phyloP scores from a whole-genome alignment of 2,329 filamentous ascomycete species.

The Aspergillus phoenicis region DNA sequence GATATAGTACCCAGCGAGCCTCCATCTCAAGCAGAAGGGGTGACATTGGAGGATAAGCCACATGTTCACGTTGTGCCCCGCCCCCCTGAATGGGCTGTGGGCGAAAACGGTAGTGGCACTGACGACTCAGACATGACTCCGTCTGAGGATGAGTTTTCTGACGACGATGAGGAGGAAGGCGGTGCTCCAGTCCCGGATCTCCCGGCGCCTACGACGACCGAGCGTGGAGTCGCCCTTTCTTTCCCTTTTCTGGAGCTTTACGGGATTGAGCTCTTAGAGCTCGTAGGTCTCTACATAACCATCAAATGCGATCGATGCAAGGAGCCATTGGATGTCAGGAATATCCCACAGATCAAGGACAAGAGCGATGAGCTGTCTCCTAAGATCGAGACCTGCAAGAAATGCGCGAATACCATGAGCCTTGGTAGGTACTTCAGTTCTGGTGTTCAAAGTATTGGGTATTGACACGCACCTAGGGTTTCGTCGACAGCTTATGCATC shows the following conservation, averaged over 20 bases:
- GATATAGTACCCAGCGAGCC: slow-evolving; percentile 17
- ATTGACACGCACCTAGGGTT: slow-evolving; percentile 48
- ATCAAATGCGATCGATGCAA: slow-evolving; percentile 81
- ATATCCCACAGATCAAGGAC: slow-evolving; percentile 59
- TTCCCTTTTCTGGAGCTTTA: slow-evolving; percentile 78
- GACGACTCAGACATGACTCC: slow-evolving; percentile 50
- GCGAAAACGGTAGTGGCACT: slow-evolving; percentile 35
- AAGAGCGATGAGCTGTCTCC: slow-evolving; percentile 42
- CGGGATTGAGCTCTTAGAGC: slow-evolving; percentile 73
- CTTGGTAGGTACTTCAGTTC: slow-evolving; percentile 38
- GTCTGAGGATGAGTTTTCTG: slow-evolving; percentile 45
- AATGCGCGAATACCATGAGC: slow-evolving; percentile 55
- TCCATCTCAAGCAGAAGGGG: slow-evolving; percentile 19
- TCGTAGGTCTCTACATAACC: slow-evolving; percentile 67
- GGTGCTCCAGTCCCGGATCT: slow-evolving; percentile 39
- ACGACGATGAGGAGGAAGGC: slow-evolving; percentile 48
- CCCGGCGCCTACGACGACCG: slow-evolving; percentile 48
- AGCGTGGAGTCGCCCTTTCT: slow-evolving; percentile 74
- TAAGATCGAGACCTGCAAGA: slow-evolving; percentile 55
- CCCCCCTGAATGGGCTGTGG: slow-evolving; percentile 72
- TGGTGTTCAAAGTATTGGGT: not conserved
- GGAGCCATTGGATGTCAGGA: slow-evolving; percentile 68
- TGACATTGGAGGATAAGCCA: slow-evolving; percentile 52
- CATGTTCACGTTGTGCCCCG: slow-evolving; percentile 73
- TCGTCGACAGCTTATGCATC: slow-evolving; percentile 71